Conservation (phyloP, 2,329 filamentous ascomycete genomes). For the Myriosclerotinia duriaeana region DNA sequence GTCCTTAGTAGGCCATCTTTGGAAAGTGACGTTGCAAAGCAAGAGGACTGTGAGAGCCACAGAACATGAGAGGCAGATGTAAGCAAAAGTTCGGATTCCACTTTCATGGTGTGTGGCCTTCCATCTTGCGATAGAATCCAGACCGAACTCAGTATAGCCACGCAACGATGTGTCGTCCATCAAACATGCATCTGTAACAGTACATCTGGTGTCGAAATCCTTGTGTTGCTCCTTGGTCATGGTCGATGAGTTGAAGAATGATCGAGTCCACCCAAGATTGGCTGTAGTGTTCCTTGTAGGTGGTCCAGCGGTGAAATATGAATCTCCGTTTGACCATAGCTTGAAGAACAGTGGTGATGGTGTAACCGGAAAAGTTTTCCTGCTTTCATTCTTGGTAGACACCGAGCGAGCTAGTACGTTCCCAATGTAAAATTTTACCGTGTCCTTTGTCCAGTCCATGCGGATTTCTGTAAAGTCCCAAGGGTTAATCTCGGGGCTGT, state of each 20-base stretch:
- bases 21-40: slow-evolving; percentile 15
- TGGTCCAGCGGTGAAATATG: slow-evolving; percentile 47
- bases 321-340: slow-evolving; percentile 49
- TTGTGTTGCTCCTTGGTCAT: slow-evolving; percentile 39
- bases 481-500: slow-evolving; percentile 11
- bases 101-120: slow-evolving; percentile 23
- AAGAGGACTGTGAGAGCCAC: slow-evolving; percentile 3
- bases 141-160: slow-evolving; percentile 23
- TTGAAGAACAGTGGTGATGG: slow-evolving; percentile 47
- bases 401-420: slow-evolving; percentile 42
- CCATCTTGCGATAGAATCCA: slow-evolving; percentile 25
- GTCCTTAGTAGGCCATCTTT: slow-evolving; percentile 13
- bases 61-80: slow-evolving; percentile 22
- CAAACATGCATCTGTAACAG: slow-evolving; percentile 40
- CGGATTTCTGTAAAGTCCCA: slow-evolving; percentile 47
- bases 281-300: slow-evolving; percentile 43
- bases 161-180: slow-evolving; percentile 30
- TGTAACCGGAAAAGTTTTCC: slow-evolving; percentile 41
- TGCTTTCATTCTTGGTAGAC: slow-evolving; percentile 34
- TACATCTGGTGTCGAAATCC: slow-evolving; percentile 40
- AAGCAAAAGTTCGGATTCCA: slow-evolving; percentile 15
- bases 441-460: slow-evolving; percentile 49
- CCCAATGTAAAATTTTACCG: slow-evolving; percentile 46
- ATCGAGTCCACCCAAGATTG: slow-evolving; percentile 47
- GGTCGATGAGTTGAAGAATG: slow-evolving; percentile 51